Evolutionary conservation across 2,329 filamentous ascomycete species (phyloP), one percentile per base, ranked within the genome.

Genomic region (Fusarium neocosmosporiellum): DNA sequence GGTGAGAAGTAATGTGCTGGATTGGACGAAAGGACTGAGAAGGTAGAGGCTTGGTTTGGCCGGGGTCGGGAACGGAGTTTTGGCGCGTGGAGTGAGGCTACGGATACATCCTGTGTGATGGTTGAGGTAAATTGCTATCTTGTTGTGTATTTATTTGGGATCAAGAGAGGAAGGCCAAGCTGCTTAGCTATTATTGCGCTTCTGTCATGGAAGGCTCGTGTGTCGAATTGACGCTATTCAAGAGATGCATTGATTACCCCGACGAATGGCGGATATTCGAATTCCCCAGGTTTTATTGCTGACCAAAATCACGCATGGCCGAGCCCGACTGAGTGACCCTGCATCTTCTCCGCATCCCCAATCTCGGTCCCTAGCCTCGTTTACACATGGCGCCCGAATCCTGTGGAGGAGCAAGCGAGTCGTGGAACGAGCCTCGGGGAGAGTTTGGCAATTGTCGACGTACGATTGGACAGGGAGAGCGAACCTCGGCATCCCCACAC

Each of bases 401-500:
- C 22, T 59, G 50, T 16, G 48, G 55, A 50, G 65, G 58, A 48
- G 53, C 36, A 41, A 29, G 39, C 55, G 61, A 63, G 64, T 70
- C 61, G 64, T 58, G 65, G 53, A 59, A 43, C 46, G 61, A 68
- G 65, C 68, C 64, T 70, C 70, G 70, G 72, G 66, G 66, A 53
- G 63, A 43, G 34, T 60, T 77, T 77, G 67, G 70, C 75, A 77
- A 77, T 77, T 54, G 61, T 77, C 22, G 36, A 20, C 29, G 48
- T 75, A 50, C 65, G 72, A 77, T 77, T 77, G 75, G 75, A 34
- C 53, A 46, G 36, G 11, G 31, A 36, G 20, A 5, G 41, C 34
- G 66, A 69, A 53, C 71, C 75, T 77, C 75, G 75, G 75, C 75
- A 76, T 70, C 73, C 46, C 72, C 75, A 77, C 67, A 73, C 24